These are phyloP conservation scores for Mycena amicta DNA, from an alignment of 768 basidiomycete genomes.

Conservation along the genomic window DNA sequence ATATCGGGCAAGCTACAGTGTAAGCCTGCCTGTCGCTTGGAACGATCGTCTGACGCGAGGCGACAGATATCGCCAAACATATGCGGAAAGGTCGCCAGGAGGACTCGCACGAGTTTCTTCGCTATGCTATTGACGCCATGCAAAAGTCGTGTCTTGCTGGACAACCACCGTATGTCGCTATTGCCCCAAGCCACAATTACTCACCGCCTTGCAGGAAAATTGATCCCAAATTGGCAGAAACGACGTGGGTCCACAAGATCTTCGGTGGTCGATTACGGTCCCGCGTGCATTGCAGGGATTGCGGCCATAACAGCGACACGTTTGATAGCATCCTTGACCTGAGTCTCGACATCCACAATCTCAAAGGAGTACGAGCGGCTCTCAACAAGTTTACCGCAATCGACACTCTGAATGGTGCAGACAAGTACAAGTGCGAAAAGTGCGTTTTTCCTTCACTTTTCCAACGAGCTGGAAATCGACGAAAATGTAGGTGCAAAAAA, in stretches of 20 bases:
- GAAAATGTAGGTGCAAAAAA: slow-evolving; percentile 76
- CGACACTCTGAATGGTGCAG: slow-evolving; percentile 83
- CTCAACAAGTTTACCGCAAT: slow-evolving; percentile 78
- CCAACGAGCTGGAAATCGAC: background rate
- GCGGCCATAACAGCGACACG: slow-evolving; percentile 89
- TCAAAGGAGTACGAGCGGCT: slow-evolving; percentile 66
- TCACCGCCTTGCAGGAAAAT: slow-evolving; percentile 53
- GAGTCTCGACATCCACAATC: slow-evolving; percentile 82
- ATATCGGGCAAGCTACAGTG: slow-evolving; percentile 74
- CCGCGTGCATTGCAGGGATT: slow-evolving; percentile 82
- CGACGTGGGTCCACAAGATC: slow-evolving; percentile 92
- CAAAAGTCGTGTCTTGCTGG: slow-evolving; percentile 84
- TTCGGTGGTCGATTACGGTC: slow-evolving; percentile 94
- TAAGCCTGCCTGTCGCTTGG: slow-evolving; percentile 36
- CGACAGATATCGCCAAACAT: slow-evolving; percentile 84
- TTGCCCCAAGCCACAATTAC: background rate
- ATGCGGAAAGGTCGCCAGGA: slow-evolving; percentile 93
- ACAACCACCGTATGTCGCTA: slow-evolving; percentile 60
- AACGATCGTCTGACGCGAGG: slow-evolving; percentile 11
- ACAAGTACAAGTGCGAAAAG: slow-evolving; percentile 99
- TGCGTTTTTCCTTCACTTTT: slow-evolving; percentile 41
- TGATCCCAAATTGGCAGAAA: slow-evolving; percentile 72
- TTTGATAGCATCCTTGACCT: slow-evolving; percentile 95
- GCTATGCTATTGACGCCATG: slow-evolving; percentile 89
- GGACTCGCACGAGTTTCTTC: slow-evolving; percentile 96